Evolutionary conservation across 108 stramenopile genomes (phyloP).

Genomic region (Chaetoceros muelleri): DNA sequence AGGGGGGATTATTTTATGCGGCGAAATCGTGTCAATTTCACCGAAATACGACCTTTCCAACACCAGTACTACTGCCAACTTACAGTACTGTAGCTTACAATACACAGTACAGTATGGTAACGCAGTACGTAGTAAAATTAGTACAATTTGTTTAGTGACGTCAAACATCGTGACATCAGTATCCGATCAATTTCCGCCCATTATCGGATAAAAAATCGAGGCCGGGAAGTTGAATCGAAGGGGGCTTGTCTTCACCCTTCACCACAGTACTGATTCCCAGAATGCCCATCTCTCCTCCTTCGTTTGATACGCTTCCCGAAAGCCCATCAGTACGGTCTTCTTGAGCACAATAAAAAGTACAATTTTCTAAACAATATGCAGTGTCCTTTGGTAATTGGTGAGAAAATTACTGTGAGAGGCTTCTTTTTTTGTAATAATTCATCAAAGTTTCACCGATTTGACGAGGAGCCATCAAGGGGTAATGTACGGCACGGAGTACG

Average conservation of each 20-base stretch:
- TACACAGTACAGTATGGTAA: not conserved
- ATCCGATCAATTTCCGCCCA: conserved; percentile 61
- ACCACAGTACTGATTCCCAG: conserved; percentile 61
- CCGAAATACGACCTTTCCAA: not conserved
- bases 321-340: conserved; percentile 69
- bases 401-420: not conserved
- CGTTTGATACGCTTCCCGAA: conserved; percentile 48
- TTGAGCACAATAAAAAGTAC: conserved; percentile 63
- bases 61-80: not conserved
- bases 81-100: not conserved
- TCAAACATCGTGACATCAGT: conserved; percentile 11
- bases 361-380: conserved; percentile 42
- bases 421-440: not conserved
- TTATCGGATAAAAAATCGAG: conserved; percentile 49
- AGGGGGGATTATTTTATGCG: no score
- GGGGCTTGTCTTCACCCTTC: conserved; percentile 77
- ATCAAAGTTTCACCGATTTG: not conserved
- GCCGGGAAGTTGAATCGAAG: conserved; percentile 52
- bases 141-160: not conserved
- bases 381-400: conserved; percentile 41
- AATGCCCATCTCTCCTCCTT: conserved; percentile 62
- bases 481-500: no score
- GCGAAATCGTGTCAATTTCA: not conserved
- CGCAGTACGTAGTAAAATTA: not conserved
- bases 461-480: not conserved